Percentiles rank a stretch among this genome's conserved stretches.
phyloP scores from a whole-genome alignment of 306 rosid genomes.

The Albizia julibrissin region DNA sequence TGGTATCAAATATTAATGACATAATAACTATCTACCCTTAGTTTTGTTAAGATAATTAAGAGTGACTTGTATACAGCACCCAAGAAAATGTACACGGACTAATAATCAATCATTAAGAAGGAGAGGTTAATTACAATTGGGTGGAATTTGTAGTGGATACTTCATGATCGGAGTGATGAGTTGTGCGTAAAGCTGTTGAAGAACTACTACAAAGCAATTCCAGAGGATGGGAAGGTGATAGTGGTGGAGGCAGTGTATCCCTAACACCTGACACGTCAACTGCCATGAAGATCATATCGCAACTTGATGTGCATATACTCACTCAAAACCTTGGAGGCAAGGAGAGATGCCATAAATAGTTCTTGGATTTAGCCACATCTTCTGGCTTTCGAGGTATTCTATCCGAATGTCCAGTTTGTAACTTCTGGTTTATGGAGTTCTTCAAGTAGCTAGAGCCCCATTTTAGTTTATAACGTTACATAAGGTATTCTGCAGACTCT shows the following conservation, averaged over 20 bases:
- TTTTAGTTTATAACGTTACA: too few species aligned
- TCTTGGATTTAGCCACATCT: slow-evolving; percentile 18
- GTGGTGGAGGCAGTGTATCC: slow-evolving; percentile 5
- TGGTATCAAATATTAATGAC: too few species aligned
- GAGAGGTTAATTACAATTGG: not conserved
- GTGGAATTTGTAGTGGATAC: slow-evolving; percentile 34
- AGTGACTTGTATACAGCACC: too few species aligned
- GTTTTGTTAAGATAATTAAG: too few species aligned
- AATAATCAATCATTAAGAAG: too few species aligned
- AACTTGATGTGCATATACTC: slow-evolving; percentile 23
- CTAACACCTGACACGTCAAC: not conserved
- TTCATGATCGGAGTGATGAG: slow-evolving; percentile 5
- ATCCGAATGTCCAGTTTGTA: slow-evolving; percentile 10
- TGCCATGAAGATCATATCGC: not conserved
- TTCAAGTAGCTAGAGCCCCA: not conserved
- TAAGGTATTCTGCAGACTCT: too few species aligned
- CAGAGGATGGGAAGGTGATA: slow-evolving; percentile 28
- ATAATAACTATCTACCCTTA: too few species aligned
- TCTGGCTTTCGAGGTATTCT: slow-evolving; percentile 27
- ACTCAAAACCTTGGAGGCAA: slow-evolving; percentile 24
- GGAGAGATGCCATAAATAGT: slow-evolving; percentile 22
- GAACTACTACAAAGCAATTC: slow-evolving; percentile 24
- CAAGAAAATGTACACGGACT: too few species aligned
- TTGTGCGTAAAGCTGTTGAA: not conserved
- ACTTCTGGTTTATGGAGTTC: slow-evolving; percentile 31